Base-by-base conservation (phyloP, 2,329 filamentous ascomycete species). In the Nemania diffusa region DNA sequence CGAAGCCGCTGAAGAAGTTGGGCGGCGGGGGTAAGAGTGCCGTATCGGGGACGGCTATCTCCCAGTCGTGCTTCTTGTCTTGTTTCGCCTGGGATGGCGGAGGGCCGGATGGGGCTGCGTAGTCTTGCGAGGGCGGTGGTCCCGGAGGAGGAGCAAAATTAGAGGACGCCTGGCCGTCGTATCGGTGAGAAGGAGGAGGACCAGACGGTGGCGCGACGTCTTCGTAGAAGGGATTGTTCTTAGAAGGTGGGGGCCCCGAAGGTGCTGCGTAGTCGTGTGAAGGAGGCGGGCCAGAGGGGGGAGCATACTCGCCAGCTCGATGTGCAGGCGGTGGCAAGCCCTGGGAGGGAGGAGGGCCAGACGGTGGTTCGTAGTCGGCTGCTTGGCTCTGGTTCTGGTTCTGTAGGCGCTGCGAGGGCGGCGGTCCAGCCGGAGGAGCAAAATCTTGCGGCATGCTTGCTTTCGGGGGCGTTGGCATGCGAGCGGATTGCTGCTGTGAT, bases 11-110 rank as follows among this genome's bases (percentile, higher is more conserved):
- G 78, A 88, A 89, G 75, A 93, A 84, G 32, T 86, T 85, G 0
- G 92, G 92, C 0, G 92, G 92, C 0, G 91, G 91, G 1, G 91
- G 91, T 50, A 94, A 87, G 9, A 92, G 84, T 0, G 90, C 84
- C 1, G 88, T 93, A 77, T 94, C 91, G 0, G 91, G 91, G 1
- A 93, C 90, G 2, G 89, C 86, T 6, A 85, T 75, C 71, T 89
- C 84, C 92, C 92, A 94, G 79, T 92, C 88, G 76, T 93, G 91
- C 72, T 88, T 77, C 4, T 73, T 72, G 20, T n/a, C 9, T 2
- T 64, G 34, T 4, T 48, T 26, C 3, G 60, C 67, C 2, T 69
- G 66, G 1, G 79, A 74, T 2, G 81, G 79, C 0, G 78, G 81
- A 11, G 77, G 80, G 17, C 77, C 79, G 4, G 72, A 60, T 37